Evolutionary conservation across 257 asterid genomes (phyloP).

Genomic region (Petunia secreta): DNA sequence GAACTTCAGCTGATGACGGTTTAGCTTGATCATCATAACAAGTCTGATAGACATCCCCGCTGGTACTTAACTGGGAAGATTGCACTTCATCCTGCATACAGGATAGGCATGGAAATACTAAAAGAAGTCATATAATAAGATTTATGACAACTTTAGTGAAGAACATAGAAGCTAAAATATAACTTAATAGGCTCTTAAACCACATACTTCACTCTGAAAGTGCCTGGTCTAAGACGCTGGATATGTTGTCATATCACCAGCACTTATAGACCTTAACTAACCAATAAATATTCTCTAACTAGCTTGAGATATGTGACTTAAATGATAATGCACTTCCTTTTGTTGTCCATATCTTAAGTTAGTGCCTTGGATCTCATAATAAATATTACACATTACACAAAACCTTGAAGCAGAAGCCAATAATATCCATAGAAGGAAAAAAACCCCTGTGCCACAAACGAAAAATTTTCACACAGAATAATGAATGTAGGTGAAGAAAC

Average conservation of each 20-base stretch:
- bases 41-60: conserved; percentile 46
- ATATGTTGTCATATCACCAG: not conserved
- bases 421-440: not conserved
- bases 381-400: not conserved
- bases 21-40: conserved; percentile 51
- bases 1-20: conserved; percentile 45
- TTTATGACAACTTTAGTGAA: not conserved
- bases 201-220: not conserved
- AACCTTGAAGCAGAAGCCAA: not conserved
- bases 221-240: not conserved
- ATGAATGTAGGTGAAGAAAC: conserved; percentile 20
- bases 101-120: conserved; percentile 4
- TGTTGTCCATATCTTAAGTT: conserved; percentile 14
- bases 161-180: not conserved
- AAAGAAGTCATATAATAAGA: not conserved
- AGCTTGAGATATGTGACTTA: not conserved
- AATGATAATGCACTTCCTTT: conserved; percentile 1
- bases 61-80: conserved; percentile 44
- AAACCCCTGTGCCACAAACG: not conserved
- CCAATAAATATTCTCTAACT: not conserved
- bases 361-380: not conserved
- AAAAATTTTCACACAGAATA: not conserved
- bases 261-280: not conserved
- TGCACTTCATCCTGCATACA: conserved; percentile 57
- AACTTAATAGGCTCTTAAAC: conserved; percentile 1